Evolutionary conservation across 257 asterid species (phyloP).

Genomic region (Ligustrum vulgare): DNA sequence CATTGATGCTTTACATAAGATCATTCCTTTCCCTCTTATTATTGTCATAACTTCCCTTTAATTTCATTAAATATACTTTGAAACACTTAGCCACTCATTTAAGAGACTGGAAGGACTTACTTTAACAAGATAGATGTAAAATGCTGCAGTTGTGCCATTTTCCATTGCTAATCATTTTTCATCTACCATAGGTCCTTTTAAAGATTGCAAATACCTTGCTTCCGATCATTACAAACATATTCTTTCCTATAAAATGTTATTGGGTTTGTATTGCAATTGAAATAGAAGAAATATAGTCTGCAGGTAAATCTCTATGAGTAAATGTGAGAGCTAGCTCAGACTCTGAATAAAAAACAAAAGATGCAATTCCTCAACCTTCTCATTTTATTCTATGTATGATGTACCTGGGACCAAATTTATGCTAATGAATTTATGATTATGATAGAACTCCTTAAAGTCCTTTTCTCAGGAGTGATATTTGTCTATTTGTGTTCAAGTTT

Average conservation of each 20-base stretch:
- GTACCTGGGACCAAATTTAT: conserved; percentile 1
- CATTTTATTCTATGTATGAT: neutral
- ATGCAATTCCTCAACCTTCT: neutral
- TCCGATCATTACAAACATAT: too few relatives aligned
- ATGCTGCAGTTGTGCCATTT: too few relatives aligned
- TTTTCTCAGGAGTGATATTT: conserved; percentile 12
- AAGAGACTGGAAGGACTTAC: neutral
- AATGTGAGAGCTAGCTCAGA: neutral
- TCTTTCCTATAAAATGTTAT: neutral
- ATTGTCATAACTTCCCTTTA: too few relatives aligned
- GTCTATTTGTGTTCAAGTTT: neutral
- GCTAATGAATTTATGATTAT: neutral
- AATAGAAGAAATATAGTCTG: neutral
- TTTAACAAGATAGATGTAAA: too few relatives aligned
- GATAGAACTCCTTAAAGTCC: conserved; percentile 8
- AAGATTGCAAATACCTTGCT: too few relatives aligned
- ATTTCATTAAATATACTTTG: too few relatives aligned
- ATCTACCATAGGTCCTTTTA: too few relatives aligned
- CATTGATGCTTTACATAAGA: too few relatives aligned
- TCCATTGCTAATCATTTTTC: too few relatives aligned
- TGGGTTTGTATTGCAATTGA: neutral
- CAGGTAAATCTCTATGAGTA: neutral
- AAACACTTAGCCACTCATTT: neutral
- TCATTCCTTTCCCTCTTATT: too few relatives aligned
- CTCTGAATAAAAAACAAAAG: neutral